Conservation (phyloP, 192 early-diverging fungal genomes). For the Chytriomyces sp. region DNA sequence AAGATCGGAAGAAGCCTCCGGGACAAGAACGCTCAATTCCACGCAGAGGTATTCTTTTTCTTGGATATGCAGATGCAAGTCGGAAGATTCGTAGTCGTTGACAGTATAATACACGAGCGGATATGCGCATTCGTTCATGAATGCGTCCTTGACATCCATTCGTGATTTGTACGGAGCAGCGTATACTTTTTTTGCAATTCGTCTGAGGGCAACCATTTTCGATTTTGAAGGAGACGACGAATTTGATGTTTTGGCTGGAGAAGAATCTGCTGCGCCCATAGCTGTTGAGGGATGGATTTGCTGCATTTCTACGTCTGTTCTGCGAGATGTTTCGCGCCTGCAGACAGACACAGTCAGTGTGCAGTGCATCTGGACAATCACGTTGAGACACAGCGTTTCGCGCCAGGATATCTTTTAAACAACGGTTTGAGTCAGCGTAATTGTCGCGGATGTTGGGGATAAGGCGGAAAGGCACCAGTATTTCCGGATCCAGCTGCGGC, state of each 20-base stretch:
- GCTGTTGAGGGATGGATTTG: neutral
- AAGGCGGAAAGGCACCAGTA: neutral
- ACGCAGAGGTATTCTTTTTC: constrained; percentile 90
- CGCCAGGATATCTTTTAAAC: constrained; percentile 75
- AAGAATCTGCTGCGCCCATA: neutral
- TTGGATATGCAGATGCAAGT: constrained; percentile 83
- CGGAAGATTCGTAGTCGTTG: constrained; percentile 89
- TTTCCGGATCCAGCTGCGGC: constrained; percentile 63
- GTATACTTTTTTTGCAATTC: constrained; percentile 81
- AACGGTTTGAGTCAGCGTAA: neutral
- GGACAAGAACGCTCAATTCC: constrained; percentile 81
- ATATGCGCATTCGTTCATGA: constrained; percentile 86
- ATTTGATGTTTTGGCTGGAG: constrained; percentile 11
- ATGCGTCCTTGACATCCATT: constrained; percentile 86
- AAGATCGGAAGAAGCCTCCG: constrained; percentile 41
- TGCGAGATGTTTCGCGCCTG: constrained; percentile 31
- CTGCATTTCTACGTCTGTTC: constrained; percentile 9
- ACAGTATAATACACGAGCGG: constrained; percentile 92
- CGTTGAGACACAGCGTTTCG: constrained; percentile 88
- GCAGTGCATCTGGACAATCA: constrained; percentile 90
- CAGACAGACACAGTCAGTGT: constrained; percentile 90
- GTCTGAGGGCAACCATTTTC: constrained; percentile 76
- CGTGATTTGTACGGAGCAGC: constrained; percentile 89
- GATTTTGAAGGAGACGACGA: constrained; percentile 45
- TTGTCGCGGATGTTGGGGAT: neutral